Base-by-base conservation (phyloP, 2,329 filamentous ascomycete species). In the Hymenoscyphus fraxineus region DNA sequence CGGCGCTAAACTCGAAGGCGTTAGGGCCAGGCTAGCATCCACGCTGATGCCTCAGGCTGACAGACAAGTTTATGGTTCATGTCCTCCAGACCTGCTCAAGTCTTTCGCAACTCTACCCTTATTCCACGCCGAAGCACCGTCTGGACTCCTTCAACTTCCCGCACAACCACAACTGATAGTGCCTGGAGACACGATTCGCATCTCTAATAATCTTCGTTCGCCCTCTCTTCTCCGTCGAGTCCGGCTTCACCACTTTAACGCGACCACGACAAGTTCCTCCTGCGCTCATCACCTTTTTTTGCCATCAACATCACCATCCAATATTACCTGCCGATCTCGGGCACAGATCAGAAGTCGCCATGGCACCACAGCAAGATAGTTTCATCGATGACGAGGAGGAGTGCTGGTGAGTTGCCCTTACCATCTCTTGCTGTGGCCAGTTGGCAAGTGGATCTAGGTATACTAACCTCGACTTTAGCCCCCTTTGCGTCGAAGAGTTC, bases 401-500 rank as follows among this genome's bases (percentile, higher is more conserved):
- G 73, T 84, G 82, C 69, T 90, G 87, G 87, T 90, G 81, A 72
- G 83, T 73, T 44, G 51, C 51, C 39, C 19, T 22, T 32, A 12
- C 39, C 40, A 10, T 22, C 56, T 35, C 16, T 6, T 22, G 15
- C 27, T 54, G 10, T 31, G 39, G 40, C 22, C 19, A 38, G 59
- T 31, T 61, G 15, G 15, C 16, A 19, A n/a, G 19, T 51, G 40
- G 31, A 31, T n/a, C 39, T 41, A 59, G 40, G 58, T 56, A 35
- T 62, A 60, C 66, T 66, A 67, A 71, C 78, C 77, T 40, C n/a
- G 54, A 27, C 55, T 65, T 63, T 73, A 99, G 95, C 78, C 95
- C 95, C 71, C 89, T 99, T 69, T 99, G 95, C 77, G 96, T 99
- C 76, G 95, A 99, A 80, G 96, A 99, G 81, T 96, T 99, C 76